Base-by-base conservation (phyloP, 495 filamentous ascomycete genomes). In the Hypoxylon crocopeplum region DNA sequence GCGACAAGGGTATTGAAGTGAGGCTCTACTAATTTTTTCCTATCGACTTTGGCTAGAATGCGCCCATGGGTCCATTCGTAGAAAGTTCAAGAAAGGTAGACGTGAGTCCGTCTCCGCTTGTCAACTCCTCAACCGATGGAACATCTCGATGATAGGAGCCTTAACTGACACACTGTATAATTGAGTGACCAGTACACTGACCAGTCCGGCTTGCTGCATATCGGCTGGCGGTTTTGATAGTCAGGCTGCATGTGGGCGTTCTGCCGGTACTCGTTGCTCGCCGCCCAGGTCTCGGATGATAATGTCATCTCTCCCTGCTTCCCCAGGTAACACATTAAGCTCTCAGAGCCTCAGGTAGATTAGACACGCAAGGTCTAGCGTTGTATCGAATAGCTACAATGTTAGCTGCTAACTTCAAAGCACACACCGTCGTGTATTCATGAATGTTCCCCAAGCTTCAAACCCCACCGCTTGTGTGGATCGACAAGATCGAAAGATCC, bases 181-280 rank as follows among this genome's bases (percentile, higher is more conserved):
- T 47, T 52, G 27, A 48, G 34, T 51, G 42, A 40, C 21, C 33
- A 25, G 41, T 8, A 15, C 10, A 22, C 13, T 44, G 30, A 53
- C 19, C 34, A 52, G 59, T 52, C 16, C 44, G 45, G 55, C 19
- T 54, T 30, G 39, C 7, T 48, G 37, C 54, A 64, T 59, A 25
- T 17, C 25, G 41, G 36, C 56, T 56, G 21, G 50, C 40, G 21
- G 44, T 49, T 29, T 25, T 48, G 54, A 55, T 59, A 15, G 37
- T 41, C 56, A 17, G 46, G 45, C 46, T 59, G 62, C 62, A 65
- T 50, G 1, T 39, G 33, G 44, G 55, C 49, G 47, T 61, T 39
- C 33, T 59, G 44, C 13, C 27, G 48, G 38, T 33, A 27, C 36
- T 52, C 22, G 2, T 10, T 19, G 6, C 21, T 24, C 12, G n/a